phyloP scores from a whole-genome alignment of 805 yeast species.

The Starmerella cellae region DNA sequence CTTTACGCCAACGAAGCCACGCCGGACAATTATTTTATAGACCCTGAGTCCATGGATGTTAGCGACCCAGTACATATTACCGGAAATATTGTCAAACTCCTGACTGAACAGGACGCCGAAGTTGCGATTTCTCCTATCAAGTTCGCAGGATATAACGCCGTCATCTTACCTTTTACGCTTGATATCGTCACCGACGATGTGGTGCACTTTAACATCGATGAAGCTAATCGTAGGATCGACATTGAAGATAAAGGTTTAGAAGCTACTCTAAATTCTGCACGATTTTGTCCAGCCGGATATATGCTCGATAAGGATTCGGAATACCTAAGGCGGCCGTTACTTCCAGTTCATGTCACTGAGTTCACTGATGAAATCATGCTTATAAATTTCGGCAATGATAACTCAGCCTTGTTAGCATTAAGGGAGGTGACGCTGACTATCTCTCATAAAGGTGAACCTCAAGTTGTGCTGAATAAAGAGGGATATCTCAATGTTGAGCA shows the following conservation, averaged over 20 bases:
- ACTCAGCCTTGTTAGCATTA: constrained; percentile 33
- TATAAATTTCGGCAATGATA: constrained; percentile 18
- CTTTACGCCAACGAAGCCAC: constrained; percentile 38
- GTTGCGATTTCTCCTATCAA: constrained; percentile 2
- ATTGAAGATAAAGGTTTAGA: constrained; percentile 6
- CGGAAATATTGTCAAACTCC: constrained; percentile 12
- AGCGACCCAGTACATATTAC: constrained; percentile 6
- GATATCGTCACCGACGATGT: constrained; percentile 47
- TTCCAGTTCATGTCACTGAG: neutral
- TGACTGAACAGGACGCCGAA: constrained; percentile 4
- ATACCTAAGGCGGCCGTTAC: neutral
- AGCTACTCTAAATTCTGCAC: constrained; percentile 8
- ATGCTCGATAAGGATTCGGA: constrained; percentile 11
- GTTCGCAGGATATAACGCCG: constrained; percentile 20
- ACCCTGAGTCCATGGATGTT: constrained; percentile 1
- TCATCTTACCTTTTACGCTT: constrained; percentile 44
- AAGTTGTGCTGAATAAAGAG: constrained; percentile 53
- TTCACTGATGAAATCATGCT: neutral
- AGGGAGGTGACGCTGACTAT: constrained; percentile 42
- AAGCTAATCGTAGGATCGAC: constrained; percentile 31
- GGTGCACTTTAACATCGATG: constrained; percentile 57
- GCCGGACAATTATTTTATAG: constrained; percentile 27
- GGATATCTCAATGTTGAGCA: constrained; percentile 75
- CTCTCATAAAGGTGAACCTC: constrained; percentile 33
- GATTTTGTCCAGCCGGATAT: constrained; percentile 16